A percentile compares a stretch with the other conserved stretches of the same genome.
Conservation (phyloP, 2,329 filamentous ascomycete species). For the Fusarium ambrosium region DNA sequence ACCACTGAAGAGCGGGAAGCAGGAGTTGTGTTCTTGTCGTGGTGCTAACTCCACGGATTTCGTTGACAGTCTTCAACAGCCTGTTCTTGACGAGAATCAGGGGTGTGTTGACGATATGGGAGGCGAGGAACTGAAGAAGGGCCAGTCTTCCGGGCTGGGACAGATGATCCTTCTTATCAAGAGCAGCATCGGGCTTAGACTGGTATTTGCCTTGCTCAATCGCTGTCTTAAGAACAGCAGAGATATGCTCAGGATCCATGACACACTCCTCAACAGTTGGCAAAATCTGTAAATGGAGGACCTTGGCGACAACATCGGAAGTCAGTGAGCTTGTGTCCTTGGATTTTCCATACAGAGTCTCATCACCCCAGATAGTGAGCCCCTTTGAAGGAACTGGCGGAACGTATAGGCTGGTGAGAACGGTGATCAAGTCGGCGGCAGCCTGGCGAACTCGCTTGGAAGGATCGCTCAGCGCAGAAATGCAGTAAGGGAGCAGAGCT, state of each 20-base stretch:
- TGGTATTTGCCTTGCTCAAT: constrained; percentile 59
- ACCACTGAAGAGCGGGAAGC: constrained; percentile 80
- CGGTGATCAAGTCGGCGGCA: constrained; percentile 75
- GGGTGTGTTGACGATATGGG: constrained; percentile 79
- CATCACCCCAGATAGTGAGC: constrained; percentile 69
- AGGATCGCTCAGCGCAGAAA: constrained; percentile 80
- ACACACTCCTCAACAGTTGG: constrained; percentile 88
- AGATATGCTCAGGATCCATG: constrained; percentile 80
- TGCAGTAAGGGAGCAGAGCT: constrained; percentile 82
- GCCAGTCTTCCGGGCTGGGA: constrained; percentile 73
- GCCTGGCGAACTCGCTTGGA: constrained; percentile 82
- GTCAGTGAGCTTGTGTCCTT: constrained; percentile 70
- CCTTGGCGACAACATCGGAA: constrained; percentile 67
- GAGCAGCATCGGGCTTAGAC: constrained; percentile 48
- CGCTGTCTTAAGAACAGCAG: constrained; percentile 66
- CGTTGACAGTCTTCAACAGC: constrained; percentile 79
- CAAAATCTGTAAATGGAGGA: constrained; percentile 77
- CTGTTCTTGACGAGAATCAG: constrained; percentile 76
- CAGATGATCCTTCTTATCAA: constrained; percentile 68
- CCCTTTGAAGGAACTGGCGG: constrained; percentile 54
- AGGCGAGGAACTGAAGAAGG: constrained; percentile 79
- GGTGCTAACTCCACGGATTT: constrained; percentile 77
- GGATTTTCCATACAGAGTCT: constrained; percentile 73
- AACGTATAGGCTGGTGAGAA: constrained; percentile 66
- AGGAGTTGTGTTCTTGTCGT: constrained; percentile 79